Base-by-base conservation (phyloP, 2,329 filamentous ascomycete genomes). In the Ceratocystis variospora region DNA sequence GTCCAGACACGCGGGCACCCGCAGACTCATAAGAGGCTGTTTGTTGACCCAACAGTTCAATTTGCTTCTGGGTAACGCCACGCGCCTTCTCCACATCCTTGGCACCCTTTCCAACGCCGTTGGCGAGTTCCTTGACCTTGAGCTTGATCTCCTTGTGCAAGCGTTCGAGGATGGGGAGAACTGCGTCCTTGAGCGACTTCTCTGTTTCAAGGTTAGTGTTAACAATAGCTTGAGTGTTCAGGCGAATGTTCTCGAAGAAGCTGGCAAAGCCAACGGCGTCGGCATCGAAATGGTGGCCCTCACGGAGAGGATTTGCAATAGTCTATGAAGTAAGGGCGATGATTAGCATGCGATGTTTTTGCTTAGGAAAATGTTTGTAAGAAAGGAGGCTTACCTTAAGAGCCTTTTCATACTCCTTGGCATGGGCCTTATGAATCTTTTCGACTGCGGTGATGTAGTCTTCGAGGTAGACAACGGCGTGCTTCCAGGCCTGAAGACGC, bases 121-220 rank as follows among this genome's bases (percentile, higher is more conserved):
- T 82, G 55, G 83, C 81, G 62, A 99, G 82, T 77, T 96, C 92
- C 80, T 97, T 97, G 69, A 84, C 82, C 80, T 97, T 97, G 78
- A 88, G 86, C 82, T 97, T 99, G 80, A 99, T 94, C 75, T 97
- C 94, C 75, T 90, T 87, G 79, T 97, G 92, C 62, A 99, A 81
- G 64, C 91, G 88, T 72, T 95, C 90, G 73, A 99, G 87, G 69
- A 93, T 87, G 46, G 93, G 94, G 22, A 96, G 81, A 37, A 97
- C 88, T 15, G 87, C 86, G 68, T 86, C 87, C 77, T 93, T 96
- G 70, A 99, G 82, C 71, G 86, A 89, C 80, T 94, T 94, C 71
- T 94, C 91, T 5, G 92, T 96, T 75, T 97, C 93, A 71, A 87
- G 78, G 75, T 96, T 93, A 73, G 89, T 87, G 76, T 94, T 96